Base-by-base conservation (phyloP, 805 yeast species). In the Debaryomyces hansenii region DNA sequence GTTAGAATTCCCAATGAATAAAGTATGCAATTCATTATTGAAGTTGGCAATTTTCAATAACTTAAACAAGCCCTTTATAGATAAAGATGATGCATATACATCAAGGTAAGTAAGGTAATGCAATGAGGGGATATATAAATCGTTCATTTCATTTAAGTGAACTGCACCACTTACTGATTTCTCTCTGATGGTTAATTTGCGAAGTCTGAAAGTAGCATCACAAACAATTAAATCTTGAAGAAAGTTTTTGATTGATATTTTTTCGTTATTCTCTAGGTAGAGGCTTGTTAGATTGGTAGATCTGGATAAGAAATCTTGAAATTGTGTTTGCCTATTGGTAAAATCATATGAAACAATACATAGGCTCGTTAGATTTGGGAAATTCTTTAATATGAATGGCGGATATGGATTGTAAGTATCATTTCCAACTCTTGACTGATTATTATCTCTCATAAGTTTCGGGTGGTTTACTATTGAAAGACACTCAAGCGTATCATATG, bases 31-130 rank as follows among this genome's bases (percentile, higher is more conserved):
- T 53, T 24, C 64, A 58, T 51, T 62, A 63, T 11, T 62, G 62
- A 18, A 59, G 57, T 52, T 44, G 37, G 66, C 65, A 33, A 59
- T 66, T 5, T 60, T 63, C 33, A 74, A 68, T 4, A 75, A 62
- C 51, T 66, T 68, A 39, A 71, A 60, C 44, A 74, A 64, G 37
- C 70, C 73, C 33, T 67, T 71, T 41, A 53, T 70, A 20, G 75
- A 69, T 33, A 74, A 63, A 36, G 73, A 72, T 42, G 71, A 66
- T 36, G 63, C 64, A 38, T 71, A 73, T 40, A 77, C 67, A 38
- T 63, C 78, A n/a, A 72, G 58, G 4, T 51, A 49, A 3, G 44
- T 20, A n/a, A 72, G 48, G 4, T 43, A 36, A 15, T 50, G 40
- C 7, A 71, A 46, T 40, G 62, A 65, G 1, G 46, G 50, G 11